These are phyloP conservation scores for Microcyclosporella mali DNA, from an alignment of 2,329 filamentous ascomycete genomes.

Conservation along the genomic window DNA sequence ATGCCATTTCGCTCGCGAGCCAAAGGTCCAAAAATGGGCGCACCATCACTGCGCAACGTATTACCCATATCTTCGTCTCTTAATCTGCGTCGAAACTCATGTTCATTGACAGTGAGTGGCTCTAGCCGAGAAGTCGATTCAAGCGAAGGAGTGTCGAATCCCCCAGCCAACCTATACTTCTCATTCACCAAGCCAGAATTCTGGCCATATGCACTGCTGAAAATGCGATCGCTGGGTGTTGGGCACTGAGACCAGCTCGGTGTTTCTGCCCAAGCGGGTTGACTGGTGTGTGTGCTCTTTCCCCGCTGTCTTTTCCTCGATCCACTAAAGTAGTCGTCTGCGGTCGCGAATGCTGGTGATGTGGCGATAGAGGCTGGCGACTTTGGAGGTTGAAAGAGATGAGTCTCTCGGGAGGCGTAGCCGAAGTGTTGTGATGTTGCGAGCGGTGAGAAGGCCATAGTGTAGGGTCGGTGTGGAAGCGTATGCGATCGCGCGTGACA, in stretches of 20 bases:
- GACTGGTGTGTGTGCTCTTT: conserved; percentile 16
- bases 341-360: conserved; percentile 19
- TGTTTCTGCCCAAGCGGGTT: conserved; percentile 12
- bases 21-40: conserved; percentile 24
- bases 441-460: conserved; percentile 20
- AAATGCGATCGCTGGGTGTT: conserved; percentile 20
- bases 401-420: conserved; percentile 17
- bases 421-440: conserved; percentile 10
- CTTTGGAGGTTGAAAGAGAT: conserved; percentile 39
- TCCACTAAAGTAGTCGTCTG: conserved; percentile 25
- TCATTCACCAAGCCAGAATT: conserved; percentile 46
- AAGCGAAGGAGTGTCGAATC: conserved; percentile 43
- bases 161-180: conserved; percentile 45
- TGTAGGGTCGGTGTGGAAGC: conserved; percentile 2
- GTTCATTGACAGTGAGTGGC: conserved; percentile 14
- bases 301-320: conserved; percentile 30
- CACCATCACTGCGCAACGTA: conserved; percentile 3
- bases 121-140: conserved; percentile 35
- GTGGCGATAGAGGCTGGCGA: conserved; percentile 33
- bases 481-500: conserved; percentile 13
- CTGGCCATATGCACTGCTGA: conserved; percentile 23
- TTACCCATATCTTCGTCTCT: conserved; percentile 17
- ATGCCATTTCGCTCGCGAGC: conserved; percentile 34
- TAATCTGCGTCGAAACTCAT: conserved; percentile 17
- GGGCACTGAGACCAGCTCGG: conserved; percentile 19